A percentile compares a stretch with the other conserved stretches of the same genome.
phyloP scores from a whole-genome alignment of 345 rosid species.

The Populus deltoides region DNA sequence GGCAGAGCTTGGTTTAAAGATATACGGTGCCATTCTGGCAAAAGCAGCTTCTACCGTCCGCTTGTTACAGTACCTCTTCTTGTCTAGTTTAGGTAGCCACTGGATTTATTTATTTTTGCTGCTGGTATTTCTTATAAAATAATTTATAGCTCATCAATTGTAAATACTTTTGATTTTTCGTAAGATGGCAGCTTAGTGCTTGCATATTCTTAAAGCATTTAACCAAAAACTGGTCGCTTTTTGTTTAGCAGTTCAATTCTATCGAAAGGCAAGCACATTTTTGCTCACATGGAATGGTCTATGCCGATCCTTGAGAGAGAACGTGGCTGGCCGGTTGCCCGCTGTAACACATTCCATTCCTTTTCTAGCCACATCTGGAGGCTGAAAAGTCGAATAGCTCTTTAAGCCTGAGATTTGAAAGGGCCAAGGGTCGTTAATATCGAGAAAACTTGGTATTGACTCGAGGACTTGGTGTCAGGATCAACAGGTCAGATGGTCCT shows the following conservation, averaged over 20 bases:
- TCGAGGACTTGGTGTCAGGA: neutral
- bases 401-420: neutral
- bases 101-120: neutral
- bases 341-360: neutral
- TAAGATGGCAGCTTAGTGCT: neutral
- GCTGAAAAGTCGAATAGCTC: neutral
- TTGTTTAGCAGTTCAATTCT: neutral
- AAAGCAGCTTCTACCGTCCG: neutral
- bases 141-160: neutral
- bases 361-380: neutral
- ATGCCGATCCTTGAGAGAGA: neutral
- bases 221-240: neutral
- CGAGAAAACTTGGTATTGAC: no score
- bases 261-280: neutral
- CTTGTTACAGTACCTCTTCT: neutral
- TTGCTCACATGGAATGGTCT: neutral
- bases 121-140: neutral
- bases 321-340: neutral
- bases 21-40: neutral
- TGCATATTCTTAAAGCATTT: neutral
- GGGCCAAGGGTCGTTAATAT: neutral
- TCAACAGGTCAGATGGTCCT: neutral
- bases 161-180: neutral
- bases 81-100: neutral
- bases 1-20: neutral